Evolutionary conservation across 78 protist genomes (phyloP).

Genomic region (Dictyostelium citrinum): DNA sequence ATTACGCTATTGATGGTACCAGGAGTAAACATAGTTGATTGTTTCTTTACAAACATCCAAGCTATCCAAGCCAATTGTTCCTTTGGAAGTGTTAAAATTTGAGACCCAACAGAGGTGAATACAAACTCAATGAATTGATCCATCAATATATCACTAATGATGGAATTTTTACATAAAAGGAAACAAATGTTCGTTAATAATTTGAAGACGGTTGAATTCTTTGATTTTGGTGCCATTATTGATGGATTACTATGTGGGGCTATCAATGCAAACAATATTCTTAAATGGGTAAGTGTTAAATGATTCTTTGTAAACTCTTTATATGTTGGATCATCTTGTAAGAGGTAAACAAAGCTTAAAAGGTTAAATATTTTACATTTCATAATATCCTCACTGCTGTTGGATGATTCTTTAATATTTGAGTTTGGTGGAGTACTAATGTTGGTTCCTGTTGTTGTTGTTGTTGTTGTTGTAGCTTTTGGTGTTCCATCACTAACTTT

Average conservation of each 20-base stretch:
- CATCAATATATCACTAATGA: background rate
- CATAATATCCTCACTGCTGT: background rate
- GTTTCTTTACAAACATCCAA: constrained; percentile 57
- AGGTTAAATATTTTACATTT: background rate
- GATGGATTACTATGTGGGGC: background rate
- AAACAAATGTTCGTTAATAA: constrained; percentile 3
- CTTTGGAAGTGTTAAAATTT: background rate
- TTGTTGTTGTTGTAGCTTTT: background rate
- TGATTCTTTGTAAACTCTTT: background rate
- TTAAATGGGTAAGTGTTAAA: background rate
- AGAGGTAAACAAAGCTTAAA: background rate
- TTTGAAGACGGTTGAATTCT: background rate
- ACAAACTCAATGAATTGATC: background rate
- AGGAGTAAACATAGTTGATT: background rate
- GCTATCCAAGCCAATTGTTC: constrained; percentile 20
- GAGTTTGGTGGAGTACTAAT: background rate
- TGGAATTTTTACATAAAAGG: background rate
- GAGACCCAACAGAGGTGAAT: background rate
- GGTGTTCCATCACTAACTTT: background rate
- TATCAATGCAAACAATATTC: background rate
- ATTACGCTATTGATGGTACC: background rate
- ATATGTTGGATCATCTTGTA: background rate
- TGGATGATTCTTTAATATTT: background rate
- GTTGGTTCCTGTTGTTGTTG: background rate
- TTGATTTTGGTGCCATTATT: background rate